Evolutionary conservation across 768 basidiomycete species (phyloP).

Genomic region (Gyrodon lividus): DNA sequence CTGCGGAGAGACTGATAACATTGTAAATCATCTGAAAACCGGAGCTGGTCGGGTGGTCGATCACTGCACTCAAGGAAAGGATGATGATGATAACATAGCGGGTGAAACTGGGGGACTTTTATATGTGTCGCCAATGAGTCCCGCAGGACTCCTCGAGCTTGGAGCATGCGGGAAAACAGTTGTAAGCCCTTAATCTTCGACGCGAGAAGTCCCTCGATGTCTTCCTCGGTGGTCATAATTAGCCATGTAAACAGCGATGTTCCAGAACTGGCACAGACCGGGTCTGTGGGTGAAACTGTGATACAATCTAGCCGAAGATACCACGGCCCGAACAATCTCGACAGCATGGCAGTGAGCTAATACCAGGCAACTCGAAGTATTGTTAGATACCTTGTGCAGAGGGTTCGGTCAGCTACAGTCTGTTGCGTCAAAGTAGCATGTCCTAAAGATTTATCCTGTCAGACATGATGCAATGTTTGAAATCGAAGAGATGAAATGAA

Average conservation of each 20-base stretch:
- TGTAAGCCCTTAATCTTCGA: conserved; percentile 4
- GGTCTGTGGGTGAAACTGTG: conserved; percentile 20
- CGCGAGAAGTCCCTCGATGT: conserved; percentile 16
- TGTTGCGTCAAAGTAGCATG: conserved; percentile 7
- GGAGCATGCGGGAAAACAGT: conserved; percentile 18
- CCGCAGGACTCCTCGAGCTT: conserved; percentile 11
- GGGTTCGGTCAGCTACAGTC: too few relatives aligned
- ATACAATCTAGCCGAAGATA: conserved; percentile 22
- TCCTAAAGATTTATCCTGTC: conserved; percentile 1
- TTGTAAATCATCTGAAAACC: conserved; percentile 25
- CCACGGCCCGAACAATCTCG: conserved; percentile 22
- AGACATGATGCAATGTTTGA: background rate
- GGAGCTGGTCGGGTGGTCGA: background rate
- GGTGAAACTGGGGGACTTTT: conserved; percentile 14
- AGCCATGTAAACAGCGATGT: conserved; percentile 11
- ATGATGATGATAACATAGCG: conserved; percentile 14
- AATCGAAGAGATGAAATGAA: conserved; percentile 12
- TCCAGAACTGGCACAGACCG: conserved; percentile 18
- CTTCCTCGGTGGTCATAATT: conserved; percentile 26
- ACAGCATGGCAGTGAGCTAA: conserved; percentile 14
- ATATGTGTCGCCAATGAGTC: conserved; percentile 15
- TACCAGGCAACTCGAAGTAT: conserved; percentile 11
- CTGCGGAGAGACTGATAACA: conserved; percentile 44
- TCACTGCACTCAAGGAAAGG: conserved; percentile 8
- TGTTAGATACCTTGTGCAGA: conserved; percentile 13